Percentiles rank a stretch among this genome's conserved stretches.
These are phyloP conservation scores for Margaritispora aquatica DNA, from an alignment of 495 filamentous ascomycete genomes.

Conservation along the genomic window DNA sequence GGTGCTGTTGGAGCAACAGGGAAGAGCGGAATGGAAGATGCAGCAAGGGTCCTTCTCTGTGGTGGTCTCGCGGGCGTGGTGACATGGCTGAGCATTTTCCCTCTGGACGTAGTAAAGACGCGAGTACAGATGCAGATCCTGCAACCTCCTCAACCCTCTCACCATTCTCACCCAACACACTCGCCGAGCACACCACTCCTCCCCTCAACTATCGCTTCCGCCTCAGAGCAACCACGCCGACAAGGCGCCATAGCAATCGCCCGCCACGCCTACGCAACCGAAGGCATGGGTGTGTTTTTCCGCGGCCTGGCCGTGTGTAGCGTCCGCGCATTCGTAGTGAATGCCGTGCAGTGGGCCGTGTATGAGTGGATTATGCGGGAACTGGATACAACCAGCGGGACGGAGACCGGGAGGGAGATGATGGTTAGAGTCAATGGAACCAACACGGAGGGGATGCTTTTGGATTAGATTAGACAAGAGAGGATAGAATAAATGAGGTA, in stretches of 20 bases:
- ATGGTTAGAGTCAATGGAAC: neutral
- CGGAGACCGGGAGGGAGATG: neutral
- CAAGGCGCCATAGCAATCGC: conserved; percentile 56
- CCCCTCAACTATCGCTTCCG: conserved; percentile 26
- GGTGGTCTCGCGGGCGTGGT: conserved; percentile 80
- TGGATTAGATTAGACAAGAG: neutral
- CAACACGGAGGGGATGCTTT: neutral
- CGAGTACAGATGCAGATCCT: conserved; percentile 62
- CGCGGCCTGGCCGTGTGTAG: conserved; percentile 74
- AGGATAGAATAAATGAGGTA: neutral
- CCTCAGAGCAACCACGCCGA: conserved; percentile 20
- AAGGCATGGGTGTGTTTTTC: conserved; percentile 66
- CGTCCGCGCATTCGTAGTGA: conserved; percentile 77
- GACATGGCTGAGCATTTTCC: conserved; percentile 83
- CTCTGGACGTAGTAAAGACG: conserved; percentile 86
- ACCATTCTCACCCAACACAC: too few relatives aligned
- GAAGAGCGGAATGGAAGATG: conserved; percentile 31
- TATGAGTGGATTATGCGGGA: conserved; percentile 77
- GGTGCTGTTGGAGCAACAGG: conserved; percentile 15
- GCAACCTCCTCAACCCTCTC: too few relatives aligned
- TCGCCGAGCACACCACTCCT: too few relatives aligned
- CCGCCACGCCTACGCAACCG: conserved; percentile 53
- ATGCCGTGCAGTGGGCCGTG: conserved; percentile 74
- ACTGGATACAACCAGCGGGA: conserved; percentile 24
- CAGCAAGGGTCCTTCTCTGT: conserved; percentile 65